phyloP scores from a whole-genome alignment of 441 rosid genomes.

The Theobroma grandiflorum region DNA sequence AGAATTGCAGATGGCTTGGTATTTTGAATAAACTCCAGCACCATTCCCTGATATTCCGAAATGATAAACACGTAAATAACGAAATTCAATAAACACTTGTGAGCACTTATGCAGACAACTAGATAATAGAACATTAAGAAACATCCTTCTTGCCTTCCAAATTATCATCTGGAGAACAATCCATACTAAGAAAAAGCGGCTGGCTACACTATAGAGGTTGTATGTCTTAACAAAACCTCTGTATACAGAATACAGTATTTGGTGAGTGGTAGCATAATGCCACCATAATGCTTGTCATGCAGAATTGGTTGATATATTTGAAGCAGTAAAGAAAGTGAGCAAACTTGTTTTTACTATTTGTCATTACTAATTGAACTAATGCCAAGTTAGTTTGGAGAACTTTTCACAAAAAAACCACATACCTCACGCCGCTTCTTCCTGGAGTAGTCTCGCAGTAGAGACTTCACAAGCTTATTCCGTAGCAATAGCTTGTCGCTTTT shows the following conservation, averaged over 20 bases:
- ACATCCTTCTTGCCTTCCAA: background rate
- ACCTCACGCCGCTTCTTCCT: slow-evolving; percentile 75
- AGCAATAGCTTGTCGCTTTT: slow-evolving; percentile 40
- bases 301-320: background rate
- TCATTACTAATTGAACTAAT: background rate
- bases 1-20: slow-evolving; percentile 29
- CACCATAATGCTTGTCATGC: background rate
- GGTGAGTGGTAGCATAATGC: background rate
- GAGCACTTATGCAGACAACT: background rate
- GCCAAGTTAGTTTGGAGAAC: background rate
- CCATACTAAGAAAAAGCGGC: no score
- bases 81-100: no score
- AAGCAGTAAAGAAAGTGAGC: background rate
- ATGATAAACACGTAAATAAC: background rate
- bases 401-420: slow-evolving; percentile 27
- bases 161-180: no score
- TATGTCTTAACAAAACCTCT: background rate
- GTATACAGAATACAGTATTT: background rate
- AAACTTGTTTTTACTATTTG: slow-evolving; percentile 3
- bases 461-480: slow-evolving; percentile 67
- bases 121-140: background rate
- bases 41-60: slow-evolving; percentile 59
- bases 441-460: slow-evolving; percentile 79
- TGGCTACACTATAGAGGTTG: background rate
- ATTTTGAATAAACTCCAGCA: slow-evolving; percentile 65